Percentiles rank a stretch among this genome's conserved stretches.
Conservation (phyloP, 495 filamentous ascomycete genomes). For the Lophiostoma macrostomum region DNA sequence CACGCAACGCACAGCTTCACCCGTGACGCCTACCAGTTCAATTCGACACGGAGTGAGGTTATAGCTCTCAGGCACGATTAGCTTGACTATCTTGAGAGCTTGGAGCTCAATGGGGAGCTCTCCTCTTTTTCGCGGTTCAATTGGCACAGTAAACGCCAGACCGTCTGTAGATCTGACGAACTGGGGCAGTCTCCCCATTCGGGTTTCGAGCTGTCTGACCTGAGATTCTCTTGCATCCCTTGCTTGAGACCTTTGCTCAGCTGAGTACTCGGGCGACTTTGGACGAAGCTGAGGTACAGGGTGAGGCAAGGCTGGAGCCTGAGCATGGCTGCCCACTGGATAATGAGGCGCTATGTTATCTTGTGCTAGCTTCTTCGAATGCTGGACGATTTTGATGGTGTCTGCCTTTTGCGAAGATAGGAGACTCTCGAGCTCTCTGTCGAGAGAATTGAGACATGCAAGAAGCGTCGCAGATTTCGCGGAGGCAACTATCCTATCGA, state of each 20-base stretch:
- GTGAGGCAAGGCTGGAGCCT: background rate
- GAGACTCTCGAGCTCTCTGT: constrained; percentile 70
- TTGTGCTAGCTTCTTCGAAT: constrained; percentile 48
- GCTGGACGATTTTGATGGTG: constrained; percentile 73
- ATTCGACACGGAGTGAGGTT: constrained; percentile 67
- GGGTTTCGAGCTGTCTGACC: constrained; percentile 48
- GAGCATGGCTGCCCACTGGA: background rate
- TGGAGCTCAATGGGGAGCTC: constrained; percentile 63
- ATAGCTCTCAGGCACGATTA: constrained; percentile 71
- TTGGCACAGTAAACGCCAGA: constrained; percentile 65
- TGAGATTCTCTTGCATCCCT: constrained; percentile 50
- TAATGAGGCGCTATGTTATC: background rate
- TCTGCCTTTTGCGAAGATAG: constrained; percentile 70
- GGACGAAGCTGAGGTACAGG: background rate
- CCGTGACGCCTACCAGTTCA: constrained; percentile 60
- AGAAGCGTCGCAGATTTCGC: constrained; percentile 60
- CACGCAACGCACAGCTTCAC: constrained; percentile 57
- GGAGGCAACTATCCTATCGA: constrained; percentile 62
- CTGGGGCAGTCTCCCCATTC: constrained; percentile 60
- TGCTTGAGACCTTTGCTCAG: constrained; percentile 23
- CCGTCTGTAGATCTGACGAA: constrained; percentile 73
- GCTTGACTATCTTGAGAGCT: constrained; percentile 59
- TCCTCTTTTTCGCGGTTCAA: constrained; percentile 62
- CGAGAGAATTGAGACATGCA: constrained; percentile 65
- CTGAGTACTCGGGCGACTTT: constrained; percentile 1